These are phyloP conservation scores for Hyaloscypha bicolor DNA, from an alignment of 495 filamentous ascomycete species.

Conservation along the genomic window DNA sequence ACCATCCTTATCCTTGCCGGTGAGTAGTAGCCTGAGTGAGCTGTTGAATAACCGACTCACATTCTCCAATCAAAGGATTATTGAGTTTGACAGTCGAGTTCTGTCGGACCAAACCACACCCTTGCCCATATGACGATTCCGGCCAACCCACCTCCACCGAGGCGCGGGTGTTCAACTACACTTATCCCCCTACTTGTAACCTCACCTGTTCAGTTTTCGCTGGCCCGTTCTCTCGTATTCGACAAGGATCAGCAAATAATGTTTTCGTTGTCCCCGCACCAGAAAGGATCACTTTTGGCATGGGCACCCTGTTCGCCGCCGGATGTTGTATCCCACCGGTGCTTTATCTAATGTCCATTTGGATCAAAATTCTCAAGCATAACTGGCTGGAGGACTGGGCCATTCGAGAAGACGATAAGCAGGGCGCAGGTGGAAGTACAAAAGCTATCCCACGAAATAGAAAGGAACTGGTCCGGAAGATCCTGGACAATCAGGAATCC, in stretches of 20 bases:
- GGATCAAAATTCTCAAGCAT: slow-evolving; percentile 59
- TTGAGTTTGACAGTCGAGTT: slow-evolving; percentile 61
- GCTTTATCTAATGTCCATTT: slow-evolving; percentile 57
- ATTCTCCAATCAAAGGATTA: slow-evolving; percentile 45
- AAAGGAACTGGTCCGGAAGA: slow-evolving; percentile 49
- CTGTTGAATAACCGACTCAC: slow-evolving; percentile 18
- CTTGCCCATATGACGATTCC: slow-evolving; percentile 43
- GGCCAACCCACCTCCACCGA: slow-evolving; percentile 38
- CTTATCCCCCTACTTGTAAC: slow-evolving; percentile 35
- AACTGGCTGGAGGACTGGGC: slow-evolving; percentile 51
- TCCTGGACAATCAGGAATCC: slow-evolving; percentile 51
- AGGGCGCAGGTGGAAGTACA: slow-evolving; percentile 52
- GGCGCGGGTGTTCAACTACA: slow-evolving; percentile 42
- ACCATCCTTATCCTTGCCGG: slow-evolving; percentile 57
- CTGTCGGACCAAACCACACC: slow-evolving; percentile 45
- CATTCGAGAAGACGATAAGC: slow-evolving; percentile 30
- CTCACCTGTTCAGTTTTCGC: slow-evolving; percentile 45
- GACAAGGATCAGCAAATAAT: slow-evolving; percentile 49
- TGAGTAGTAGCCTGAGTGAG: slow-evolving; percentile 30
- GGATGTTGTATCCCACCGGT: slow-evolving; percentile 62
- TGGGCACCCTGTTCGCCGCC: slow-evolving; percentile 56
- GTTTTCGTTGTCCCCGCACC: slow-evolving; percentile 60
- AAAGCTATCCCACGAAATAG: too few species aligned
- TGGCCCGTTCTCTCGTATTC: slow-evolving; percentile 52
- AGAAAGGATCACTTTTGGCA: slow-evolving; percentile 49